A percentile compares a stretch with the other conserved stretches of the same genome.
Conservation (phyloP, 208 protist species). For the Leishmania lainsoni region DNA sequence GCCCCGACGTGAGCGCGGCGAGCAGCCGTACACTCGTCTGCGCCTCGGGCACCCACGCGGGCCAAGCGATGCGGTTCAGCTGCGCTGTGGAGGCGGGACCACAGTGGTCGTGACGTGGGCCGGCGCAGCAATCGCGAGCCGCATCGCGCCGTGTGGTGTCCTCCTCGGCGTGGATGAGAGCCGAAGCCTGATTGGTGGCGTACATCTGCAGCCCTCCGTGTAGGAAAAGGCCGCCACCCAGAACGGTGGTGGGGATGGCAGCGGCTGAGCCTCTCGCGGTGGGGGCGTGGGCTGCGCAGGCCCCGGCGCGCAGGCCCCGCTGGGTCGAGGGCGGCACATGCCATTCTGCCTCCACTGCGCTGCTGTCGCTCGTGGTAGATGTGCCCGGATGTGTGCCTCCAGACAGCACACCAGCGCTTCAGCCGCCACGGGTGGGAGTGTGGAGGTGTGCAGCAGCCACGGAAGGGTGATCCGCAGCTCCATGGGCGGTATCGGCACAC, state of each 20-base stretch:
- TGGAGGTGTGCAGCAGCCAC: slow-evolving; percentile 21
- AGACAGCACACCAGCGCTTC: not conserved
- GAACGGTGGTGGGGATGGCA: slow-evolving; percentile 14
- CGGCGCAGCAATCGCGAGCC: not conserved
- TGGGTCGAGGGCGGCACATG: not conserved
- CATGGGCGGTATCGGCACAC: not conserved
- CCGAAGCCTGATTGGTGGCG: slow-evolving; percentile 11
- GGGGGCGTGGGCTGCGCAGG: not conserved
- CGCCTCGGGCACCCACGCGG: slow-evolving; percentile 34
- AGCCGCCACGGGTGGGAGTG: slow-evolving; percentile 8
- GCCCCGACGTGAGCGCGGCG: slow-evolving; percentile 32
- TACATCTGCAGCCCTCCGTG: slow-evolving; percentile 21
- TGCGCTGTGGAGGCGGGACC: not conserved
- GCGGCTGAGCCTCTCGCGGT: not conserved
- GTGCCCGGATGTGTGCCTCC: slow-evolving; percentile 8
- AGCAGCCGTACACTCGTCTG: slow-evolving; percentile 22
- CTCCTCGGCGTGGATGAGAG: slow-evolving; percentile 1
- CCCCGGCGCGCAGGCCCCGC: not conserved
- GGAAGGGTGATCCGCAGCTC: slow-evolving; percentile 16
- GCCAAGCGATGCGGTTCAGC: slow-evolving; percentile 26
- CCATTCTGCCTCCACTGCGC: not conserved
- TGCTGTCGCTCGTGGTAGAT: not conserved
- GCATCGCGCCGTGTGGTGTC: not conserved
- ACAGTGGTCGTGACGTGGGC: not conserved
- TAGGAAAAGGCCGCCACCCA: slow-evolving; percentile 40